A percentile compares a stretch with the other conserved stretches of the same genome.
Conservation (phyloP, 306 rosid genomes). For the Ammopiptanthus mongolicus region DNA sequence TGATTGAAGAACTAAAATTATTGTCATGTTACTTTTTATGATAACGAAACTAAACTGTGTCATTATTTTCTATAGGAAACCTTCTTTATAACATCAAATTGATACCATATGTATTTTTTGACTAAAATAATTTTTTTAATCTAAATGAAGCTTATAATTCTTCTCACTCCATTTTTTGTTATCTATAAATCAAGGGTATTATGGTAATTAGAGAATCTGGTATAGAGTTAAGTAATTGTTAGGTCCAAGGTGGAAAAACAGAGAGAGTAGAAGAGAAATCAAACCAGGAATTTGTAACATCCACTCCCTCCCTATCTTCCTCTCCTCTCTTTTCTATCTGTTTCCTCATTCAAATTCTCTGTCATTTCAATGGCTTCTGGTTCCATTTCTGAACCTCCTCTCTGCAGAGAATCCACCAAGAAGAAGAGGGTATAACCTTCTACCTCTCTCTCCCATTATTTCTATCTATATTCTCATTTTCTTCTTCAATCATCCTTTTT, state of each 20-base stretch:
- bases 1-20: neutral
- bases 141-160: too few species aligned
- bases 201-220: constrained; percentile 10
- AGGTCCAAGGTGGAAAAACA: neutral
- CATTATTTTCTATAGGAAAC: neutral
- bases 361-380: constrained; percentile 38
- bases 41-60: neutral
- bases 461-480: neutral
- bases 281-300: constrained; percentile 31
- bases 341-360: constrained; percentile 1
- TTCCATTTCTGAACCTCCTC: constrained; percentile 27
- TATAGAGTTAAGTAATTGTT: neutral
- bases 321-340: constrained; percentile 4
- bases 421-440: constrained; percentile 50
- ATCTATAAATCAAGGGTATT: neutral
- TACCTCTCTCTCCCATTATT: neutral
- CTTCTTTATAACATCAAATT: too few species aligned
- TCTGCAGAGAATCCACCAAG: constrained; percentile 37
- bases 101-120: neutral
- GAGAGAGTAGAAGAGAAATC: neutral
- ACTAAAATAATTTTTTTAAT: too few species aligned
- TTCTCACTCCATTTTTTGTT: too few species aligned
- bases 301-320: constrained; percentile 56
- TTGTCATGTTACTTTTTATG: too few species aligned
- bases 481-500: neutral